These are phyloP conservation scores for Ceratobasidium sp. DNA, from an alignment of 1,284 basidiomycete genomes.

Conservation along the genomic window DNA sequence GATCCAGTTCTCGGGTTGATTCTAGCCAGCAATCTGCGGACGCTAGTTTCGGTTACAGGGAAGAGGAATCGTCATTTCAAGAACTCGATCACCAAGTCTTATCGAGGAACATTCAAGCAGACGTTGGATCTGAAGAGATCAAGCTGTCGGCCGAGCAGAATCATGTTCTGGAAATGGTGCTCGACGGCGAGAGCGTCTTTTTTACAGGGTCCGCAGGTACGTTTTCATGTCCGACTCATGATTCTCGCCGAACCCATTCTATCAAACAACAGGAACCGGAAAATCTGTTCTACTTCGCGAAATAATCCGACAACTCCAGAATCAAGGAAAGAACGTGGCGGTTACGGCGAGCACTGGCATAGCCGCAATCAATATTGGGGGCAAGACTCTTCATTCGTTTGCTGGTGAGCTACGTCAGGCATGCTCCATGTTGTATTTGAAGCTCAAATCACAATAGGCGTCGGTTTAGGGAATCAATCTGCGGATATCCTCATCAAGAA, in stretches of 20 bases:
- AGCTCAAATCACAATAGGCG: background rate
- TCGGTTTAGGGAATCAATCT: constrained; percentile 12
- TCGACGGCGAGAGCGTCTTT: constrained; percentile 38
- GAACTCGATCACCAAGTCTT: background rate
- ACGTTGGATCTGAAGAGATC: background rate
- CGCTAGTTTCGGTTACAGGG: no score
- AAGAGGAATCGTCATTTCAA: no score
- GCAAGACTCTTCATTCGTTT: constrained; percentile 64
- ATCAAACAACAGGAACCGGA: constrained; percentile 23
- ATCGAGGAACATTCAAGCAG: background rate
- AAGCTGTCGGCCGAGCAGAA: constrained; percentile 40
- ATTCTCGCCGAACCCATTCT: background rate
- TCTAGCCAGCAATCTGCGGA: no score
- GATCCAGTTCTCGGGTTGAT: no score
- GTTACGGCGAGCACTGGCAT: constrained; percentile 48
- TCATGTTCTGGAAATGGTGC: constrained; percentile 32
- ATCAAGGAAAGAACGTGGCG: background rate
- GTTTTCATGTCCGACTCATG: background rate
- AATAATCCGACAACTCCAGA: background rate
- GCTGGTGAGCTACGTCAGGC: constrained; percentile 51
- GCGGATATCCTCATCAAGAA: background rate
- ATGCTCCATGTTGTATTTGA: no score
- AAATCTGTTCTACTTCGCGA: constrained; percentile 11
- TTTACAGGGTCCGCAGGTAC: constrained; percentile 42
- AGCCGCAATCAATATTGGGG: constrained; percentile 65